phyloP scores from a whole-genome alignment of 306 rosid genomes.

The Glycine tomentella region DNA sequence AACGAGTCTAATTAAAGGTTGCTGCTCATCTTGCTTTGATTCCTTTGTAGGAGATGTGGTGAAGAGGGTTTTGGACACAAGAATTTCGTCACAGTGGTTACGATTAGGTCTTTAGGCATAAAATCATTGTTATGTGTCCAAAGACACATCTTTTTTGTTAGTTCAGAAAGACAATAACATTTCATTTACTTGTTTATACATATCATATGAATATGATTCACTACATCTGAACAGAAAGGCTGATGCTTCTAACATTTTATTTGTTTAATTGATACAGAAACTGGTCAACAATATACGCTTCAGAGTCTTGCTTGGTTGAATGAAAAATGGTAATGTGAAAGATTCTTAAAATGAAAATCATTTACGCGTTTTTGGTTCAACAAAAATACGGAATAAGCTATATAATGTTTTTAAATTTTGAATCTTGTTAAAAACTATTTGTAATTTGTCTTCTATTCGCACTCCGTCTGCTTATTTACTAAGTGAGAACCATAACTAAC shows the following conservation, averaged over 20 bases:
- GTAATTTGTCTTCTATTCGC: not conserved
- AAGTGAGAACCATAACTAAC: not conserved
- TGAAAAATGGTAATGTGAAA: conserved; percentile 4
- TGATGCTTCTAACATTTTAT: conserved; percentile 18
- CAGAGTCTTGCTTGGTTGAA: not conserved
- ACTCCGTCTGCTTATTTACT: not conserved
- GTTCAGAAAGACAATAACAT: conserved; percentile 49
- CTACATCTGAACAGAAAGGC: conserved; percentile 35
- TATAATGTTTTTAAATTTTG: not conserved
- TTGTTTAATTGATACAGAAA: conserved; percentile 35
- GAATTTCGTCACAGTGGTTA: conserved; percentile 64
- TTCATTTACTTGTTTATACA: conserved; percentile 64
- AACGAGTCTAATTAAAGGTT: conserved; percentile 69
- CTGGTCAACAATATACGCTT: conserved; percentile 36
- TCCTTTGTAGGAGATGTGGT: conserved; percentile 72
- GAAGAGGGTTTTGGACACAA: conserved; percentile 68
- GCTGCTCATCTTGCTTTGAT: conserved; percentile 89
- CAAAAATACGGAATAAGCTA: not conserved
- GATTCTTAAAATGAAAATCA: conserved; percentile 5
- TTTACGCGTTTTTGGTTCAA: not conserved
- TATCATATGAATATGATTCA: conserved; percentile 56
- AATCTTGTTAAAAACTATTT: too few relatives aligned
- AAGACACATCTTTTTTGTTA: conserved; percentile 52
- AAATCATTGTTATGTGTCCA: conserved; percentile 41
- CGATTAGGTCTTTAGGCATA: conserved; percentile 66